A percentile compares a stretch with the other conserved stretches of the same genome.
phyloP scores from a whole-genome alignment of 2,329 filamentous ascomycete genomes.

The Cladosporium velox region DNA sequence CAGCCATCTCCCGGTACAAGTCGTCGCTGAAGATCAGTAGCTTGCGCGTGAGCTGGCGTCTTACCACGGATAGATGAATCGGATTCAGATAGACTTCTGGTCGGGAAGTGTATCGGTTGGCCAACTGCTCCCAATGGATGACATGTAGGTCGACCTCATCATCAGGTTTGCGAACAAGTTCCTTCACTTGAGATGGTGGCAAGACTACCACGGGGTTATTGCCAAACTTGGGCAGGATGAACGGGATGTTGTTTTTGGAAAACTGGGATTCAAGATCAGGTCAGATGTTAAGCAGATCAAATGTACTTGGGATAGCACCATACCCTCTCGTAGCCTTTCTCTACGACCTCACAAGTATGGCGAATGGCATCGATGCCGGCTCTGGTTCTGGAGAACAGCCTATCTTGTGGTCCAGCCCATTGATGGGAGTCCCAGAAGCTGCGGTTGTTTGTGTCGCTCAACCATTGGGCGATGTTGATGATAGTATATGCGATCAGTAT shows the following conservation, averaged over 20 bases:
- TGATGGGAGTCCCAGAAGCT: too few relatives aligned
- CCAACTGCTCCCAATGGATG: conserved; percentile 23
- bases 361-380: too few relatives aligned
- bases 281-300: too few relatives aligned
- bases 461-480: too few relatives aligned
- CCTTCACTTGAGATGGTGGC: conserved; percentile 26
- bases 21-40: conserved; percentile 28
- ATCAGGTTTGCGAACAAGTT: conserved; percentile 26
- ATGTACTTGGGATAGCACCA: too few relatives aligned
- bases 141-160: conserved; percentile 24
- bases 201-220: conserved; percentile 26
- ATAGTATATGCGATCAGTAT: too few relatives aligned
- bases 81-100: not conserved
- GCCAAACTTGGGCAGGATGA: conserved; percentile 29
- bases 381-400: too few relatives aligned
- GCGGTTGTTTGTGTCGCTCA: too few relatives aligned
- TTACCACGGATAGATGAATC: conserved; percentile 27
- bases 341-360: too few relatives aligned
- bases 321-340: too few relatives aligned
- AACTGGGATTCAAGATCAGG: conserved; percentile 13
- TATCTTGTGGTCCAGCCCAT: too few relatives aligned
- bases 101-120: conserved; percentile 23
- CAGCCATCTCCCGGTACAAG: conserved; percentile 27
- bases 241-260: conserved; percentile 23
- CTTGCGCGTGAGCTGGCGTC: conserved; percentile 28